Evolutionary conservation across 768 basidiomycete genomes (phyloP).

Genomic region (Lactarius deliciosus): DNA sequence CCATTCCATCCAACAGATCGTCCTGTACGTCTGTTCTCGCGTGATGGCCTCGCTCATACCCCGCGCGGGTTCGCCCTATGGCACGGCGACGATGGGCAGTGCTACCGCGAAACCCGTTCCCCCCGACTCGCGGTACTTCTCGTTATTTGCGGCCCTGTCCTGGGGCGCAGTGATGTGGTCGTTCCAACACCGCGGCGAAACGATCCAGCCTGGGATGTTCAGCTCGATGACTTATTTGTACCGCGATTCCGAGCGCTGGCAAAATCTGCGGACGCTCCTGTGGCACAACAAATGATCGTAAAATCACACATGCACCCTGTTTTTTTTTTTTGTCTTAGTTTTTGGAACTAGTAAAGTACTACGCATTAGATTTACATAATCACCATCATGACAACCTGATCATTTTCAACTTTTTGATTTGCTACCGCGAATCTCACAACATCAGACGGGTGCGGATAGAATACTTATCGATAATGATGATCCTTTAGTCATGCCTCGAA

Average conservation of each 20-base stretch:
- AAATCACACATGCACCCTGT: not conserved
- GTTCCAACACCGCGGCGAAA: conserved; percentile 82
- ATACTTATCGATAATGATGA: conserved; percentile 30
- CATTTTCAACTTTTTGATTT: conserved; percentile 1
- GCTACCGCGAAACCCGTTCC: conserved; percentile 67
- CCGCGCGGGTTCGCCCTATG: conserved; percentile 60
- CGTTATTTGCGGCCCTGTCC: conserved; percentile 79
- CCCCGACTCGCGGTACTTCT: conserved; percentile 82
- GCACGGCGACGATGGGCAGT: conserved; percentile 43
- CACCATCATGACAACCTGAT: not conserved
- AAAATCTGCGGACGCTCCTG: conserved; percentile 73
- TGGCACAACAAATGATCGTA: conserved; percentile 80
- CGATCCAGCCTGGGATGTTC: conserved; percentile 97
- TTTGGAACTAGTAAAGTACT: not conserved
- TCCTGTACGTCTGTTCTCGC: conserved; percentile 92
- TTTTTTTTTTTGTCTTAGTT: not conserved
- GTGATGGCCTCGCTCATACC: conserved; percentile 91
- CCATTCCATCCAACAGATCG: conserved; percentile 58
- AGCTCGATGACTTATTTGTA: conserved; percentile 96
- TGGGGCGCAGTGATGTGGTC: conserved; percentile 99
- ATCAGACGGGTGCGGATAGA: conserved; percentile 13
- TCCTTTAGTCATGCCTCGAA: conserved; percentile 14
- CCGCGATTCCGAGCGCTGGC: conserved; percentile 89
- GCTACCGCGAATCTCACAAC: not conserved
- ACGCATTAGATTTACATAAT: conserved; percentile 19